These are phyloP conservation scores for Microdochium trichocladiopsis DNA, from an alignment of 2,329 filamentous ascomycete species.

Conservation along the genomic window DNA sequence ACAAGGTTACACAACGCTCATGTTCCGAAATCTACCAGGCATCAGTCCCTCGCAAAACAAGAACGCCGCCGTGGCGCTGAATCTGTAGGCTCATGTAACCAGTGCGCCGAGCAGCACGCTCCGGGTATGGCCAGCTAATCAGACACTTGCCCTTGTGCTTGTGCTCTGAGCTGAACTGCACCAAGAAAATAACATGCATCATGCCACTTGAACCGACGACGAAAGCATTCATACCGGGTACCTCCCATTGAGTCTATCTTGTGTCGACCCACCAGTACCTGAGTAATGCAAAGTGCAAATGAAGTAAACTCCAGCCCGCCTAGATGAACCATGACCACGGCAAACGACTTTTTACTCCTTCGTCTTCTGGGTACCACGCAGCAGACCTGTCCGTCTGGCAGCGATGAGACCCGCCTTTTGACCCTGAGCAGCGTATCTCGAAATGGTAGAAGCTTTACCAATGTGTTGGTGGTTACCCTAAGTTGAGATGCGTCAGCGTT, in stretches of 20 bases:
- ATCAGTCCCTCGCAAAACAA: too few species aligned
- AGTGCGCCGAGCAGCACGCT: too few species aligned
- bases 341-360: slow-evolving; percentile 69
- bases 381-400: slow-evolving; percentile 97
- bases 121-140: too few species aligned
- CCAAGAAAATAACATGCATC: neutral
- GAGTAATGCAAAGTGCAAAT: slow-evolving; percentile 53
- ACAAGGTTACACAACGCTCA: too few species aligned
- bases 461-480: slow-evolving; percentile 99
- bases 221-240: slow-evolving; percentile 23
- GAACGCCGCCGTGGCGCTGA: too few species aligned
- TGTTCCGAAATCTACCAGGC: too few species aligned
- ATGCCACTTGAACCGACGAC: slow-evolving; percentile 8
- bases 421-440: slow-evolving; percentile 93
- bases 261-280: slow-evolving; percentile 30
- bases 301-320: slow-evolving; percentile 57
- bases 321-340: slow-evolving; percentile 38
- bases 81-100: too few species aligned
- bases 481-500: slow-evolving; percentile 33
- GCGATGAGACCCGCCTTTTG: slow-evolving; percentile 99
- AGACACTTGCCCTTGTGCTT: too few species aligned
- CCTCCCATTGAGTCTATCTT: slow-evolving; percentile 29
- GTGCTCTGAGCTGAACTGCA: too few species aligned
- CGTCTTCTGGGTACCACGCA: slow-evolving; percentile 99
- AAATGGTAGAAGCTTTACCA: slow-evolving; percentile 99